Conservation (phyloP, 192 early-diverging fungal genomes). For the Coemansia sp. region DNA sequence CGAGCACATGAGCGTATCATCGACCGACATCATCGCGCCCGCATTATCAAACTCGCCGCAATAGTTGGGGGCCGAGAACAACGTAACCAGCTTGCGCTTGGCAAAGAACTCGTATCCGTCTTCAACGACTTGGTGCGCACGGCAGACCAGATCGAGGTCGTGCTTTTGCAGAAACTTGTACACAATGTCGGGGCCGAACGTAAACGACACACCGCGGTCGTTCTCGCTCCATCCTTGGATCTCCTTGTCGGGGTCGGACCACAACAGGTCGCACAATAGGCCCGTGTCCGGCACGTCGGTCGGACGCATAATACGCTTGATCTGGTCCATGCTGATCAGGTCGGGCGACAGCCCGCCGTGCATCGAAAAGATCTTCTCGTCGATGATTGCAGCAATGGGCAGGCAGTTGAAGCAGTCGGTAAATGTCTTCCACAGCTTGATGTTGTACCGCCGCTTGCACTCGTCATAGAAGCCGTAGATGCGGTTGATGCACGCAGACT, state of each 20-base stretch:
- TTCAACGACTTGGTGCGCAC: slow-evolving; percentile 97
- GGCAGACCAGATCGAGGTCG: slow-evolving; percentile 96
- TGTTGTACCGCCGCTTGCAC: slow-evolving; percentile 95
- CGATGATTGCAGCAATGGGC: slow-evolving; percentile 94
- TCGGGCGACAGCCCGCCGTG: slow-evolving; percentile 96
- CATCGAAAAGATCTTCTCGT: slow-evolving; percentile 97
- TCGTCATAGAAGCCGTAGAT: slow-evolving; percentile 99
- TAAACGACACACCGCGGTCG: slow-evolving; percentile 83
- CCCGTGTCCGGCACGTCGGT: slow-evolving; percentile 90
- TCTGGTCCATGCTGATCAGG: slow-evolving; percentile 94
- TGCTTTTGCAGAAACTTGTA: slow-evolving; percentile 94
- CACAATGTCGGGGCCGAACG: slow-evolving; percentile 85
- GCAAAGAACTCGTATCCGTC: slow-evolving; percentile 99
- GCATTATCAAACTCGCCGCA: slow-evolving; percentile 91
- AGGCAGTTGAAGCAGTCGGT: slow-evolving; percentile 99
- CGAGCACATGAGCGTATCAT: slow-evolving; percentile 81
- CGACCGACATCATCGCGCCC: slow-evolving; percentile 87
- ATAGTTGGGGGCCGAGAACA: slow-evolving; percentile 97
- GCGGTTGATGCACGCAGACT: slow-evolving; percentile 98
- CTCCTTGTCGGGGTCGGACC: slow-evolving; percentile 91
- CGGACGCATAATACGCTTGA: slow-evolving; percentile 89
- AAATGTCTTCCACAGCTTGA: slow-evolving; percentile 98
- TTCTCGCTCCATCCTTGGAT: slow-evolving; percentile 86
- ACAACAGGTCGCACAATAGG: slow-evolving; percentile 85
- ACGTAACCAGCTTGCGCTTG: slow-evolving; percentile 90